phyloP scores from a whole-genome alignment of 2,329 filamentous ascomycete genomes.

The Colletotrichum falcatum region DNA sequence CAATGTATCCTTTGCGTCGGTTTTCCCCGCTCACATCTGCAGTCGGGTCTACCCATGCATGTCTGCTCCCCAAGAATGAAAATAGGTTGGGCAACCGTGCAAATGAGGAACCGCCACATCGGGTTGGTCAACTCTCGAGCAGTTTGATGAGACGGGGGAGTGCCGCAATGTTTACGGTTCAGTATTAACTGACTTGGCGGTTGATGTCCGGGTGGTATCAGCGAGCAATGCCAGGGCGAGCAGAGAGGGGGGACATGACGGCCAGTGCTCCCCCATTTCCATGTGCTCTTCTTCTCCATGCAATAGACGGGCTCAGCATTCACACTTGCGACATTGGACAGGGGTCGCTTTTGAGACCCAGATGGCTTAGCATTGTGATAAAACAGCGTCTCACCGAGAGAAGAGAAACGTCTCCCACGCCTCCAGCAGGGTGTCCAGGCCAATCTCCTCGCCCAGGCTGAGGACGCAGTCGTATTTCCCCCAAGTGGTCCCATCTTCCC shows the following conservation, averaged over 20 bases:
- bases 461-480: background rate
- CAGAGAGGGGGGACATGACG: background rate
- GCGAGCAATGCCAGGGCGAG: background rate
- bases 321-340: background rate
- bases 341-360: background rate
- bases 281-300: background rate
- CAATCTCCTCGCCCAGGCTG: constrained; percentile 6
- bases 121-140: background rate
- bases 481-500: background rate
- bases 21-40: background rate
- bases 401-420: constrained; percentile 14
- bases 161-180: background rate
- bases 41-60: background rate
- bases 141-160: too few relatives aligned
- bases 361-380: background rate
- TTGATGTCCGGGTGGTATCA: background rate
- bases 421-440: constrained; percentile 4
- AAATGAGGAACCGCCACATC: too few relatives aligned
- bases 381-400: background rate
- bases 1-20: background rate
- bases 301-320: background rate
- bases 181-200: too few relatives aligned
- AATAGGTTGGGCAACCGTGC: background rate
- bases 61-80: background rate
- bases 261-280: background rate